These are phyloP conservation scores for Calonectria leucothoes DNA, from an alignment of 2,329 filamentous ascomycete species.

Conservation along the genomic window DNA sequence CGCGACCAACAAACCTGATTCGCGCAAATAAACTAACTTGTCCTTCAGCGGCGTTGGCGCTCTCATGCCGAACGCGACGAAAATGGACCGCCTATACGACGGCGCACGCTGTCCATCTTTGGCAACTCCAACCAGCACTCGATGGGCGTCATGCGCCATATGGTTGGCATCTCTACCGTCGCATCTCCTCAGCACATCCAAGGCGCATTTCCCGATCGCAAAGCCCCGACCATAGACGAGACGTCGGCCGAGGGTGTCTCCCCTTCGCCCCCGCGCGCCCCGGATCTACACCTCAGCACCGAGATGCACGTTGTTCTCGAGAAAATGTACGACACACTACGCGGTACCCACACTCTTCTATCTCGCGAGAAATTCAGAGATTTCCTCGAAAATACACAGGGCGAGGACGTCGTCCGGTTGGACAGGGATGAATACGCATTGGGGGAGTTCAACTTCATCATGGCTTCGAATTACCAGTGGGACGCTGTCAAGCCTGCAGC, in stretches of 20 bases:
- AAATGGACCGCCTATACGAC: slow-evolving; percentile 40
- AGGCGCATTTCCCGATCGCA: slow-evolving; percentile 31
- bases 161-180: slow-evolving; percentile 49
- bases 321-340: slow-evolving; percentile 59
- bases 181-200: slow-evolving; percentile 43
- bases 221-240: slow-evolving; percentile 34
- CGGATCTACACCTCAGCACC: slow-evolving; percentile 57
- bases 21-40: not conserved
- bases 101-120: slow-evolving; percentile 54
- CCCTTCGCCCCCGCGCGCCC: slow-evolving; percentile 22
- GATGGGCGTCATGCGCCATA: slow-evolving; percentile 42
- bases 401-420: slow-evolving; percentile 51
- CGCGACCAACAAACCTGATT: not conserved
- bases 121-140: slow-evolving; percentile 49
- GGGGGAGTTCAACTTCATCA: slow-evolving; percentile 63
- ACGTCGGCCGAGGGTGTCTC: slow-evolving; percentile 40
- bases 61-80: slow-evolving; percentile 26
- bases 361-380: slow-evolving; percentile 53
- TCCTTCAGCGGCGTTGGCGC: not conserved
- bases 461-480: slow-evolving; percentile 57
- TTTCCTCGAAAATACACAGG: slow-evolving; percentile 65
- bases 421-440: slow-evolving; percentile 56
- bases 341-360: slow-evolving; percentile 46
- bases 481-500: slow-evolving; percentile 57
- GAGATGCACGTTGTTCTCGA: slow-evolving; percentile 61